Evolutionary conservation across 208 protist species (phyloP).

Genomic region (Wallacemonas sp.): DNA sequence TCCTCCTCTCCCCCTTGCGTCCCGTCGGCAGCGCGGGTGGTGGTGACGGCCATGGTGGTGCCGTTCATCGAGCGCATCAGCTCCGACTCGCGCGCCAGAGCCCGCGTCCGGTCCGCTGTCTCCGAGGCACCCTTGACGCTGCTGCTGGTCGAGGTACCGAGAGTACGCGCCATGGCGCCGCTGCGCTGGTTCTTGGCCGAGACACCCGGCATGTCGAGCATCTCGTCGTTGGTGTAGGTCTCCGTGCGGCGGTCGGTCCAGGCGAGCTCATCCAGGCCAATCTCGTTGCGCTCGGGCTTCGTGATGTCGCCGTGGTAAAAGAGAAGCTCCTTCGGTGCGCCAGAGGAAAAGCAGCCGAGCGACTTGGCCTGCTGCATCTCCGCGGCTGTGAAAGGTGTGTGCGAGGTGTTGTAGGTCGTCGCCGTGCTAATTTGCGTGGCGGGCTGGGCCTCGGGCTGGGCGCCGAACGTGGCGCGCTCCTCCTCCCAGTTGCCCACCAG

Average conservation of each 20-base stretch:
- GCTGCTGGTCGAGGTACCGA: slow-evolving; percentile 13
- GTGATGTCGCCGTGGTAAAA: slow-evolving; percentile 86
- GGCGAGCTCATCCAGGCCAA: slow-evolving; percentile 67
- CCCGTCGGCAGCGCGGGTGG: neutral
- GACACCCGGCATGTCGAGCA: slow-evolving; percentile 68
- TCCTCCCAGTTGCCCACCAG: slow-evolving; percentile 89
- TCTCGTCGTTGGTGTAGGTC: slow-evolving; percentile 50
- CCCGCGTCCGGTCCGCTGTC: slow-evolving; percentile 15
- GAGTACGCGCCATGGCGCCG: slow-evolving; percentile 33
- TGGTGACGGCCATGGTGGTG: slow-evolving; percentile 14
- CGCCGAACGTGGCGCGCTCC: slow-evolving; percentile 60
- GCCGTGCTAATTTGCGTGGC: slow-evolving; percentile 23
- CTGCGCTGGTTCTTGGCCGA: slow-evolving; percentile 22
- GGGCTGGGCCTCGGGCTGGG: slow-evolving; percentile 13
- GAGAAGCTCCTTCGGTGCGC: slow-evolving; percentile 70
- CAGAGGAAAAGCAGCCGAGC: slow-evolving; percentile 52
- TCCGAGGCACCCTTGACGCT: neutral
- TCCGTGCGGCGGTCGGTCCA: slow-evolving; percentile 51
- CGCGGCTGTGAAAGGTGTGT: slow-evolving; percentile 36
- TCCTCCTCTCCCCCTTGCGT: slow-evolving; percentile 10
- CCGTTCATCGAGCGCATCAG: slow-evolving; percentile 34
- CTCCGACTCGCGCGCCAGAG: slow-evolving; percentile 13
- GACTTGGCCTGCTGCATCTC: slow-evolving; percentile 50
- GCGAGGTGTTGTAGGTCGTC: slow-evolving; percentile 68
- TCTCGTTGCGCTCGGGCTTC: slow-evolving; percentile 44